Evolutionary conservation across 2,329 filamentous ascomycete genomes (phyloP), one percentile per base, ranked within the genome.

Genomic region (Fusarium sp.): DNA sequence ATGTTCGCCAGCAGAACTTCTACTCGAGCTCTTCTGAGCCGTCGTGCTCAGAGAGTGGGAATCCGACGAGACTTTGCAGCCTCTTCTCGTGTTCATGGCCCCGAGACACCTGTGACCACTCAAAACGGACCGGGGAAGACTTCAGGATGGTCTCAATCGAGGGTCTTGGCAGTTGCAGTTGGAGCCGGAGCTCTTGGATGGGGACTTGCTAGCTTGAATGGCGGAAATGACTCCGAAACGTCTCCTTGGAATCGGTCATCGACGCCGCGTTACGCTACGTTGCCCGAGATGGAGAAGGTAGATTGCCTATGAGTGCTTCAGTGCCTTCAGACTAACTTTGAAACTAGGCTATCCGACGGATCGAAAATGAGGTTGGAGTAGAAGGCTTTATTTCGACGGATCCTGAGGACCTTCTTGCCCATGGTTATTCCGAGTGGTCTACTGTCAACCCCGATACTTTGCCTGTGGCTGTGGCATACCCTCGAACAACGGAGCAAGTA

Each of bases 361-460:
- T 91, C 57, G 84, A 84, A 9, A 77, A 80, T 70, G 80, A 83
- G 71, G 75, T 84, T 57, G 76, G 78, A 47, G 73, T 81, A 17
- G 83, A 87, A 49, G 87, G 89, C 63, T 84, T 88, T 45, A 86
- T 91, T 39, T 90, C 87, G 11, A 89, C 83, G 0, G 89, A 91
- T 57, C 83, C 87, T 0, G 89, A 91, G 15, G 88, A 90, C 69
- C 79, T 91, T 42, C 82, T 83, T 43, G 81, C 83, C 6, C 89
- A 91, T 71, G 89, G 89, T n/a, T 91, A 90, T 76, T 91, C 89
- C 4, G 87, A 89, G 73, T 91, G 89, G 89, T 90, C 88, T 3
- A 86, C 87, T 0, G 83, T 82, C 19, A 91, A 91, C 73, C 84
- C 87, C 1, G 86, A 89, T 26, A 81, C 80, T 4, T 81, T 90